phyloP scores from a whole-genome alignment of 345 rosid genomes.

The Citrus hindsii region DNA sequence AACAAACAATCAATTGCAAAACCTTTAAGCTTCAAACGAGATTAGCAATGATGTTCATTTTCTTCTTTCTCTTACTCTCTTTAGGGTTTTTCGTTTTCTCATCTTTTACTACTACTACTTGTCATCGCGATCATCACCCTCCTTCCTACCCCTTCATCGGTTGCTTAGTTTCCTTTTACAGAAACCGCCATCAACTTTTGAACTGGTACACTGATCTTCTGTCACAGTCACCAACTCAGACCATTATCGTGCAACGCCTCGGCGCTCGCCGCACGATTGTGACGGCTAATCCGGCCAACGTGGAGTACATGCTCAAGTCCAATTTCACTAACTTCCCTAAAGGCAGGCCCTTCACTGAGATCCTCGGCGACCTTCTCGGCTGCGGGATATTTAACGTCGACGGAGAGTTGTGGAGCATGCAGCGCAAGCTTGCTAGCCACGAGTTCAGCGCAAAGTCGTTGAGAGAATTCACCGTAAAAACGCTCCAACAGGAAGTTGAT shows the following conservation, averaged over 20 bases:
- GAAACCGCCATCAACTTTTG: conserved; percentile 55
- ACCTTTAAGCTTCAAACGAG: not conserved
- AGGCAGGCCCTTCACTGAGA: conserved; percentile 72
- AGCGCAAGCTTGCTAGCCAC: conserved; percentile 74
- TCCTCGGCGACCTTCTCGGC: conserved; percentile 81
- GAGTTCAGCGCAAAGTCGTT: conserved; percentile 62
- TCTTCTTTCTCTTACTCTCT: not conserved
- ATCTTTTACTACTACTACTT: not conserved
- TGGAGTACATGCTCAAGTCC: conserved; percentile 63
- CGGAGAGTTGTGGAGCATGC: conserved; percentile 65
- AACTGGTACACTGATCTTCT: conserved; percentile 77
- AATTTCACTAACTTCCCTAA: conserved; percentile 74
- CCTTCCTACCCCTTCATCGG: conserved; percentile 64
- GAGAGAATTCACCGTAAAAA: conserved; percentile 50
- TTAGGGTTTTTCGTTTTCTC: conserved; percentile 16
- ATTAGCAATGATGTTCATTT: not conserved
- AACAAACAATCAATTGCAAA: not conserved
- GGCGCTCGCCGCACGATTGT: conserved; percentile 57
- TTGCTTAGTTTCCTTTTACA: conserved; percentile 59
- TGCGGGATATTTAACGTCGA: conserved; percentile 77
- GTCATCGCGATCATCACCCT: conserved; percentile 14
- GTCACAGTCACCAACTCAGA: conserved; percentile 47
- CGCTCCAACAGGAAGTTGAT: conserved; percentile 48
- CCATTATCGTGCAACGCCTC: conserved; percentile 48
- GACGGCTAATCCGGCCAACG: conserved; percentile 68